Evolutionary conservation across 2,329 filamentous ascomycete genomes (phyloP).

Genomic region (Plectosphaerella sp.): DNA sequence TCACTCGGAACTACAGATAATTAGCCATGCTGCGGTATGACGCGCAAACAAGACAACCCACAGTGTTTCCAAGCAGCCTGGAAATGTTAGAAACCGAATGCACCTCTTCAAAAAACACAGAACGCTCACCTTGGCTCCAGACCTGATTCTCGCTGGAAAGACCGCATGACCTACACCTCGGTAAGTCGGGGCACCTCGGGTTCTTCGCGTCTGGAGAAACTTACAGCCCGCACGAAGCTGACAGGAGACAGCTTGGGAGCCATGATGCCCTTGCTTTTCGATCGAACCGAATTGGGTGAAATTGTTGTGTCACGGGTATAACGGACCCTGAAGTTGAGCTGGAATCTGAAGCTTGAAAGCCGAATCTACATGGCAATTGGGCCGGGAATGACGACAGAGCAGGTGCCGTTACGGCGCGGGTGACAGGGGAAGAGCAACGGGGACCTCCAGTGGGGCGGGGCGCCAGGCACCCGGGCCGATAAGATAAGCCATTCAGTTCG

Average conservation of each 20-base stretch:
- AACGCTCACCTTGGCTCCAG: slow-evolving; percentile 73
- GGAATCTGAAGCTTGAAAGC: neutral
- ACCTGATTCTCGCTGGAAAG: slow-evolving; percentile 80
- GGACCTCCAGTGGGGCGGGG: no score
- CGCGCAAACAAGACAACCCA: slow-evolving; percentile 17
- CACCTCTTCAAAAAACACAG: neutral
- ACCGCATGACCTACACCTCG: slow-evolving; percentile 66
- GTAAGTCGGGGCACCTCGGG: neutral
- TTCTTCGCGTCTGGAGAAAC: slow-evolving; percentile 15
- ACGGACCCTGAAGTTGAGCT: neutral
- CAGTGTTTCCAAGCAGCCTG: slow-evolving; percentile 37
- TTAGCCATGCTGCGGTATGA: neutral
- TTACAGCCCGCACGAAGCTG: slow-evolving; percentile 49
- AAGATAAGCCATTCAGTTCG: slow-evolving; percentile 11
- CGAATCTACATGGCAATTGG: neutral
- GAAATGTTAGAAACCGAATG: neutral
- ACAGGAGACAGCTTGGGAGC: slow-evolving; percentile 12
- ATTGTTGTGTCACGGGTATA: no score
- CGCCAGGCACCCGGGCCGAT: slow-evolving; percentile 4
- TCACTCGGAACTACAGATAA: slow-evolving; percentile 56
- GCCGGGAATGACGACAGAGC: neutral
- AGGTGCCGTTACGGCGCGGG: neutral
- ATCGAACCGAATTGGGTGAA: no score
- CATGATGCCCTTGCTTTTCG: slow-evolving; percentile 1
- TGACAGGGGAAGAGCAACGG: no score